Base-by-base conservation (phyloP, 495 filamentous ascomycete genomes). In the Penicillium paradoxum region DNA sequence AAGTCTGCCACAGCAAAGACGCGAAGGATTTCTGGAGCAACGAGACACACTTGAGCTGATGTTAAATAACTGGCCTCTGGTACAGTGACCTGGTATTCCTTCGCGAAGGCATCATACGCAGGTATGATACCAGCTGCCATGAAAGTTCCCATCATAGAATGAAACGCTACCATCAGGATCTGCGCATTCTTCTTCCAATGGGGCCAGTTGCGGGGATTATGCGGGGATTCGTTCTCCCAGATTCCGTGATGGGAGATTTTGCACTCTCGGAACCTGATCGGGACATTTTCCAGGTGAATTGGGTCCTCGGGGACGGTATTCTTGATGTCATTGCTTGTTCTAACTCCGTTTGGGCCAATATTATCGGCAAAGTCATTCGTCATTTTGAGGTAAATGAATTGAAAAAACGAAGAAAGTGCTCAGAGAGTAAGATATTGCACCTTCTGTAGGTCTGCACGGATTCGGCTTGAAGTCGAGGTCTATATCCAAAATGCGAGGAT, bases 121-220 rank as follows among this genome's bases (percentile, higher is more conserved):
- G 62, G 66, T 17, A 71, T 63, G 14, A 71, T 69, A 8, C 66
- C 66, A 1, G 68, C 66, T 1, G 66, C 68, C 64, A 66, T 69
- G 44, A 71, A 69, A 8, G 64, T 69, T 1, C 55, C 52, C 13
- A 62, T 57, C 60, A 66, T 66, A 6, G 68, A 67, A 54, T 69
- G 68, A 38, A 71, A 69, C 7, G 68, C 62, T 1, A 71, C 62
- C 68, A 71, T 67, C 1, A 67, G 14, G n/a, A 68, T 71, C 18
- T 67, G 63, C 6, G 58, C 53, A 42, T 71, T 61, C 29, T 65
- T 71, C 57, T 71, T 71, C 63, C 60, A 66, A 4, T 24, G 27
- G 0, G 65, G 55, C 65, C 62, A 68, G 40, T 65, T 68, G 8
- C 32, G 49, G 13, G 67, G 67, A 17, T 68, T 57, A 11, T 55